Percentiles rank a stretch among this genome's conserved stretches.
phyloP scores from a whole-genome alignment of 2,329 filamentous ascomycete genomes.

The Epichloe typhina region DNA sequence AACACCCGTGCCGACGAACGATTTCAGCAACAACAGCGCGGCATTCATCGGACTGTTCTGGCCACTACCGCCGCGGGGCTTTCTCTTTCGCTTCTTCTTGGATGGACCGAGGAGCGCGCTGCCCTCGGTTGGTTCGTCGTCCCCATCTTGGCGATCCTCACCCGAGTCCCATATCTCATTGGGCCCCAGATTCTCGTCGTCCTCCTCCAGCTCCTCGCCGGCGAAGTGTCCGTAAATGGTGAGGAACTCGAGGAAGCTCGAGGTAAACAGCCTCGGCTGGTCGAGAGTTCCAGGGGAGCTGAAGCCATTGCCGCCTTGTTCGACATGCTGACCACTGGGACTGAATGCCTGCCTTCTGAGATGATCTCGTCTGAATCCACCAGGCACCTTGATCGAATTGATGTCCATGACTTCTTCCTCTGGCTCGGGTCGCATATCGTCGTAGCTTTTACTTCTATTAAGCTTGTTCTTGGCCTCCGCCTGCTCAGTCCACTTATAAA shows the following conservation, averaged over 20 bases:
- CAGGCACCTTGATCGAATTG: slow-evolving; percentile 80
- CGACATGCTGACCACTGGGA: slow-evolving; percentile 25
- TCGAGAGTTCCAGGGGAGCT: slow-evolving; percentile 18
- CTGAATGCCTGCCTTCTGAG: slow-evolving; percentile 63
- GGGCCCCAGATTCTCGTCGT: slow-evolving; percentile 75
- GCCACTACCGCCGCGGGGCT: slow-evolving; percentile 58
- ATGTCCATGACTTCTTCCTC: slow-evolving; percentile 76
- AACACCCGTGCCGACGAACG: slow-evolving; percentile 93
- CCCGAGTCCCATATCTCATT: slow-evolving; percentile 88
- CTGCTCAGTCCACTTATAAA: slow-evolving; percentile 94
- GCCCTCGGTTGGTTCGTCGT: slow-evolving; percentile 72
- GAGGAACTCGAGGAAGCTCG: slow-evolving; percentile 89
- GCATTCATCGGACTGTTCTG: slow-evolving; percentile 70
- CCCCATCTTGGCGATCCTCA: slow-evolving; percentile 54
- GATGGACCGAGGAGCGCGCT: slow-evolving; percentile 72
- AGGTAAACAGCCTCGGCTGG: slow-evolving; percentile 57
- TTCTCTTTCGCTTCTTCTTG: slow-evolving; percentile 60
- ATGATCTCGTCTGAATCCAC: slow-evolving; percentile 86
- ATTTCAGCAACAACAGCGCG: slow-evolving; percentile 79
- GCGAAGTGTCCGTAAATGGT: slow-evolving; percentile 95
- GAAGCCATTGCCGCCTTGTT: slow-evolving; percentile 20
- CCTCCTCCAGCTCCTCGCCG: slow-evolving; percentile 90
- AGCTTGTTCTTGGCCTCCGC: slow-evolving; percentile 56
- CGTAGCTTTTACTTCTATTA: slow-evolving; percentile 80
- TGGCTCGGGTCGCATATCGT: slow-evolving; percentile 60